These are phyloP conservation scores for Glomus cerebriforme DNA, from an alignment of 192 early-diverging fungal species.

Conservation along the genomic window DNA sequence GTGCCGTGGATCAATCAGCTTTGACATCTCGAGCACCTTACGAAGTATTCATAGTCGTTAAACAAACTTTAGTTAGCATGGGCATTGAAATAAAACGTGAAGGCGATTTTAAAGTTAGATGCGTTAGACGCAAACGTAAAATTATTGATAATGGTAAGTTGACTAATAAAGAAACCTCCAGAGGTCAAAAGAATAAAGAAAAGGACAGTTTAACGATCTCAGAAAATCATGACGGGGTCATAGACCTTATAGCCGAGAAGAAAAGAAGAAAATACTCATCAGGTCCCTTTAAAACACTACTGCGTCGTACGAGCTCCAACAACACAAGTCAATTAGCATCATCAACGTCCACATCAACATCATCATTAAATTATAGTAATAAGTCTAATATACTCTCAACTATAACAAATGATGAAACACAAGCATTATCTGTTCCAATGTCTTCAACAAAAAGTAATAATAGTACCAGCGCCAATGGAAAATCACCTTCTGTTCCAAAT, in stretches of 20 bases:
- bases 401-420: background rate
- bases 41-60: constrained; percentile 68
- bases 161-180: background rate
- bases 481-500: constrained; percentile 1
- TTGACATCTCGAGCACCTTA: constrained; percentile 66
- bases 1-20: constrained; percentile 71
- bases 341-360: background rate
- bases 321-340: background rate
- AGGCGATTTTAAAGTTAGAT: constrained; percentile 61
- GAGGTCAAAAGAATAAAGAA: background rate
- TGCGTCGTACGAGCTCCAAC: constrained; percentile 31
- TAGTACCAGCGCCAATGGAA: background rate
- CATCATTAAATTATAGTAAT: background rate
- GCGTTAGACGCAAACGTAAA: constrained; percentile 51
- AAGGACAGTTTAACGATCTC: background rate
- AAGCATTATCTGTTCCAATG: background rate
- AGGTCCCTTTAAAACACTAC: constrained; percentile 29
- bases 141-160: background rate
- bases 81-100: constrained; percentile 58
- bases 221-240: background rate
- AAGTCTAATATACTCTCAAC: background rate
- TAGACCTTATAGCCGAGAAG: constrained; percentile 13
- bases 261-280: constrained; percentile 28
- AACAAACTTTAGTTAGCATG: constrained; percentile 53
- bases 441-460: background rate